phyloP scores from a whole-genome alignment of 768 basidiomycete species.

The Gloeopeniophorella convolvens region DNA sequence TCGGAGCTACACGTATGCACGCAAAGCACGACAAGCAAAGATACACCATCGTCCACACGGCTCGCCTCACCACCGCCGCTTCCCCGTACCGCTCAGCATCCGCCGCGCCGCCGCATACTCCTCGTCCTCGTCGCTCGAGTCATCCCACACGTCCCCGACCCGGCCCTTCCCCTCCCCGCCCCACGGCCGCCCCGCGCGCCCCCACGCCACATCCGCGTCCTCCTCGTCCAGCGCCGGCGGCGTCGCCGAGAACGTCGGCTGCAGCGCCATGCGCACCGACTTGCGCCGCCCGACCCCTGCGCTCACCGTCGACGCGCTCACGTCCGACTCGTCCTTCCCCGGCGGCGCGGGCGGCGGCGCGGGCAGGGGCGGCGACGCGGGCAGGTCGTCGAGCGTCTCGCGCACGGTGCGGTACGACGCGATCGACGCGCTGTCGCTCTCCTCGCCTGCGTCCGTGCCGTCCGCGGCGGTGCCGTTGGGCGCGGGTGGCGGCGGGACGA shows the following conservation, averaged over 20 bases:
- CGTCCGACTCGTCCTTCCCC: conserved; percentile 25
- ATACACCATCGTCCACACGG: too few relatives aligned
- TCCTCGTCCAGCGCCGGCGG: conserved; percentile 60
- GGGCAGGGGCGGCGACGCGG: conserved; percentile 8
- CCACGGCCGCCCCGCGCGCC: conserved; percentile 10
- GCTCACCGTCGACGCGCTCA: conserved; percentile 24
- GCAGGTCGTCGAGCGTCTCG: conserved; percentile 41
- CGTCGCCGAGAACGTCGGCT: conserved; percentile 68
- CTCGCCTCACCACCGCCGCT: conserved; percentile 30
- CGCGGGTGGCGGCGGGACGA: background rate
- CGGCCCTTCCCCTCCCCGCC: conserved; percentile 5
- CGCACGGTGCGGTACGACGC: conserved; percentile 64
- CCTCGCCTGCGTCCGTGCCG: conserved; percentile 13
- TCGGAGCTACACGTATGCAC: too few relatives aligned
- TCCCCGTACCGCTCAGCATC: conserved; percentile 42
- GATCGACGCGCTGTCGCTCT: conserved; percentile 41
- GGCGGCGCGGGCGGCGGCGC: conserved; percentile 13
- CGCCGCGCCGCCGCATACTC: conserved; percentile 54
- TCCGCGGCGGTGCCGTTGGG: background rate
- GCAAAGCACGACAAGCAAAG: background rate
- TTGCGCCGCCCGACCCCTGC: conserved; percentile 39
- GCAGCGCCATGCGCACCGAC: conserved; percentile 72
- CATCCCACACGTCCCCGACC: conserved; percentile 50
- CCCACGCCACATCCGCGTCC: conserved; percentile 26
- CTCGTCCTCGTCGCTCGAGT: conserved; percentile 70